Percentiles rank a stretch among this genome's conserved stretches.
These are phyloP conservation scores for Oryza meyeriana DNA, from an alignment of 176 grass and related monocot species.

Conservation along the genomic window DNA sequence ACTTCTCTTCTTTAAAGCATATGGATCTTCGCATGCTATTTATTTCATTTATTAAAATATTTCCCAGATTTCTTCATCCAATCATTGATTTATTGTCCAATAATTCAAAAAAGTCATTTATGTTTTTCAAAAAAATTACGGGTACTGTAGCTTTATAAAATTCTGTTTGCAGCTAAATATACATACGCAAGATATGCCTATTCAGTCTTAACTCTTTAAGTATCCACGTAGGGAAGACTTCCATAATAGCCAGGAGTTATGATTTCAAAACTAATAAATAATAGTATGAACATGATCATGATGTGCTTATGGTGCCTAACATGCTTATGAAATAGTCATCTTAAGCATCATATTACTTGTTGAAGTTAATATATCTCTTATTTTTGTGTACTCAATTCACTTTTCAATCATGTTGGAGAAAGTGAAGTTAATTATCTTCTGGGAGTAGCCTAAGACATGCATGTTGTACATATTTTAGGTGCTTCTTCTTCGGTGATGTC, in stretches of 20 bases:
- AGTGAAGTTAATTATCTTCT: constrained; percentile 3
- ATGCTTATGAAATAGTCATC: too few species aligned
- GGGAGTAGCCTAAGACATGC: constrained; percentile 14
- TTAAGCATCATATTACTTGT: neutral
- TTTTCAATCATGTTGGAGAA: neutral
- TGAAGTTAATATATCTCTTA: neutral
- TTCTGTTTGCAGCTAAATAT: neutral
- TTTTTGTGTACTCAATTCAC: neutral
- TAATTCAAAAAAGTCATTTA: neutral
- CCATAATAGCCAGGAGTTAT: neutral
- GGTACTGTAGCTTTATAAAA: neutral
- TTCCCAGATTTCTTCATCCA: neutral
- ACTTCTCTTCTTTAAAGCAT: neutral
- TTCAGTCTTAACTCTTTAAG: constrained; percentile 7
- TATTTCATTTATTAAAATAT: neutral
- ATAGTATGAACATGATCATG: neutral
- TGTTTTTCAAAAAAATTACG: neutral
- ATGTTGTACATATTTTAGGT: constrained; percentile 30
- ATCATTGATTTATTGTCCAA: neutral
- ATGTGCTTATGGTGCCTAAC: too few species aligned
- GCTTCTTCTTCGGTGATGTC: constrained; percentile 68
- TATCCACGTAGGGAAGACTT: neutral
- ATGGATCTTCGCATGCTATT: neutral
- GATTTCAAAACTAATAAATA: neutral
- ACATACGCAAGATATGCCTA: neutral